A percentile compares a stretch with the other conserved stretches of the same genome.
Evolutionary conservation across 441 rosid genomes (phyloP).

Genomic region (Pelargonium myrrhifolium): DNA sequence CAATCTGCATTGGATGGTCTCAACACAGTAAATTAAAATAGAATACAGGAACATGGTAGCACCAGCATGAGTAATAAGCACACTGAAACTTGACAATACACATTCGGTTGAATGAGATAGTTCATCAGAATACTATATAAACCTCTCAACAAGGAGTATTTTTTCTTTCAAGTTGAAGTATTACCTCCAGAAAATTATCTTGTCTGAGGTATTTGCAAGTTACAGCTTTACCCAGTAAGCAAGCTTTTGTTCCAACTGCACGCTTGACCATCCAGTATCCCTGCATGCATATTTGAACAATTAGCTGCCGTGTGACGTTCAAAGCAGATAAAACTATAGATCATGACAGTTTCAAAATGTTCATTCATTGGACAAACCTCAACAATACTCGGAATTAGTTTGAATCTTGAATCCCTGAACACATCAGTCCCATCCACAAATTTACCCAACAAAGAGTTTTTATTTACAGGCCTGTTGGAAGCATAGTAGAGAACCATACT

Average conservation of each 20-base stretch:
- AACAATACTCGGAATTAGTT: constrained; percentile 76
- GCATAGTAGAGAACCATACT: constrained; percentile 79
- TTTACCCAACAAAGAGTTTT: constrained; percentile 60
- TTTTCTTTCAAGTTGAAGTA: background rate
- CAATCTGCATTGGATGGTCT: constrained; percentile 52
- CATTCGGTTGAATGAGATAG: background rate
- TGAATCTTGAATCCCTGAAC: constrained; percentile 79
- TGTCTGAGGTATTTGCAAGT: constrained; percentile 87
- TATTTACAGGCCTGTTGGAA: constrained; percentile 62
- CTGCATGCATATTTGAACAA: constrained; percentile 29
- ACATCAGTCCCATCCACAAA: constrained; percentile 68
- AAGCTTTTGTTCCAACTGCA: constrained; percentile 90
- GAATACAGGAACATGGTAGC: constrained; percentile 16
- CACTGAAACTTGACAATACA: background rate
- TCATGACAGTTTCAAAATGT: background rate
- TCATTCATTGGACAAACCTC: constrained; percentile 33
- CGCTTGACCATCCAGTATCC: constrained; percentile 98
- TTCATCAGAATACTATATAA: background rate
- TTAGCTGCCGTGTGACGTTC: background rate
- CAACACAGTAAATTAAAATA: background rate
- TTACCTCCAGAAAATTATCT: constrained; percentile 91
- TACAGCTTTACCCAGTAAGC: constrained; percentile 92
- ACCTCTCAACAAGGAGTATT: background rate
- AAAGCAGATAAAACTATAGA: constrained; percentile 13
- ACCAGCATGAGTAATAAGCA: background rate